These are phyloP conservation scores for Trametes polyzona DNA, from an alignment of 1,284 basidiomycete genomes.

Conservation along the genomic window DNA sequence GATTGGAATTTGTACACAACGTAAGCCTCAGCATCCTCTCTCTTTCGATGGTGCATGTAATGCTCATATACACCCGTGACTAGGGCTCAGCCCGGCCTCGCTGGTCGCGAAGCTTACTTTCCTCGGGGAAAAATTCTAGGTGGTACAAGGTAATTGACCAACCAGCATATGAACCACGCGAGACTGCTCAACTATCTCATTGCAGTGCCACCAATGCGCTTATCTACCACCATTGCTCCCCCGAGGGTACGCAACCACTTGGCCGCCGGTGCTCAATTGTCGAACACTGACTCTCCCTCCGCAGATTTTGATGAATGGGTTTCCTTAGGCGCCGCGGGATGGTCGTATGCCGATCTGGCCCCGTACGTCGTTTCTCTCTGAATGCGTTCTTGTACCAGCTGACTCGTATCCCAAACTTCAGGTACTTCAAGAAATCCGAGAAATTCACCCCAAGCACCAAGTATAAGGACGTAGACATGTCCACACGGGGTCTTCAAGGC, in stretches of 20 bases:
- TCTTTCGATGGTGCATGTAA: background rate
- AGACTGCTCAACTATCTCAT: background rate
- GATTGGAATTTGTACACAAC: constrained; percentile 10
- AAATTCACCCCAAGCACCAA: constrained; percentile 25
- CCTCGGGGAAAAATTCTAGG: constrained; percentile 12
- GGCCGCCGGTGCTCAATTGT: background rate
- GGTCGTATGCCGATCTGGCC: constrained; percentile 37
- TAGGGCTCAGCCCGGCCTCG: constrained; percentile 6
- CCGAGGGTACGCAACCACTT: constrained; percentile 1
- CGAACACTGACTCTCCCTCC: background rate
- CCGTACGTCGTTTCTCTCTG: too few relatives aligned
- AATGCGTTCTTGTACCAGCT: background rate
- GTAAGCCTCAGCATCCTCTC: too few relatives aligned
- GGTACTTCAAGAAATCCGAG: constrained; percentile 38
- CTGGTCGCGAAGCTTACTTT: constrained; percentile 2
- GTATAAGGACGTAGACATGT: background rate
- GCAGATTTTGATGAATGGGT: constrained; percentile 45
- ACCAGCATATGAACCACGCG: too few relatives aligned
- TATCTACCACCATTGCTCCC: constrained; percentile 12
- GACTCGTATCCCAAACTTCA: constrained; percentile 4
- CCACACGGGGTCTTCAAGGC: constrained; percentile 27
- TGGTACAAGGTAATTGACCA: constrained; percentile 7
- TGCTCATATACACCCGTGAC: background rate
- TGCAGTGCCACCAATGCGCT: constrained; percentile 8
- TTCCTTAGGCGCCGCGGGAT: constrained; percentile 37